Evolutionary conservation across 208 protist species (phyloP).

Genomic region (Trypanosoma vivax): DNA sequence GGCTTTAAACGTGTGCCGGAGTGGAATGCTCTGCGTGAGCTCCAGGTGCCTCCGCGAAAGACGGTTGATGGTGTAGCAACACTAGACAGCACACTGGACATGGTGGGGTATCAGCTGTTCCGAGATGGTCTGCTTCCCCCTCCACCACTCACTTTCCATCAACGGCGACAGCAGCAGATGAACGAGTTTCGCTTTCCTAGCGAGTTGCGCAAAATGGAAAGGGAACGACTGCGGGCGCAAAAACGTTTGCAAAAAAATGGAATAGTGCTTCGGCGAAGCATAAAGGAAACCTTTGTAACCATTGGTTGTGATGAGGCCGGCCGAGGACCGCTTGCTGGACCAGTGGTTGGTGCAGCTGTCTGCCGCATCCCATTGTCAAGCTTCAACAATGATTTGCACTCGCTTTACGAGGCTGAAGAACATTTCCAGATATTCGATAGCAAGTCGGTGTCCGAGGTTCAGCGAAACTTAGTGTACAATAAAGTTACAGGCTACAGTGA

Average conservation of each 20-base stretch:
- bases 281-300: conserved; percentile 77
- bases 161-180: conserved; percentile 6
- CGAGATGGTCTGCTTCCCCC: conserved; percentile 70
- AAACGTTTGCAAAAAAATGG: conserved; percentile 60
- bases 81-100: conserved; percentile 76
- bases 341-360: conserved; percentile 83
- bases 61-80: conserved; percentile 64
- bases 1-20: conserved; percentile 2
- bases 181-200: conserved; percentile 21
- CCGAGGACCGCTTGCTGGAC: conserved; percentile 80
- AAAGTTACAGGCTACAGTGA: conserved; percentile 77
- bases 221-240: conserved; percentile 39
- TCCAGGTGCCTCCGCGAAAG: conserved; percentile 46
- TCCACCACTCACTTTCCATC: conserved; percentile 16
- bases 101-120: conserved; percentile 82
- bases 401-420: conserved; percentile 67
- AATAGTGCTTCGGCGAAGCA: conserved; percentile 68
- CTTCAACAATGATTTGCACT: conserved; percentile 80
- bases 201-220: conserved; percentile 34
- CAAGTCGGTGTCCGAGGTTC: conserved; percentile 69
- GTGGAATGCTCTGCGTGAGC: conserved; percentile 72
- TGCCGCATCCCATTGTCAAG: conserved; percentile 76
- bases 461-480: conserved; percentile 71
- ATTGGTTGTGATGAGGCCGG: conserved; percentile 90
- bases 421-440: conserved; percentile 88